Base-by-base conservation (phyloP, 2,329 filamentous ascomycete species). In the Metarhizium robertsii region DNA sequence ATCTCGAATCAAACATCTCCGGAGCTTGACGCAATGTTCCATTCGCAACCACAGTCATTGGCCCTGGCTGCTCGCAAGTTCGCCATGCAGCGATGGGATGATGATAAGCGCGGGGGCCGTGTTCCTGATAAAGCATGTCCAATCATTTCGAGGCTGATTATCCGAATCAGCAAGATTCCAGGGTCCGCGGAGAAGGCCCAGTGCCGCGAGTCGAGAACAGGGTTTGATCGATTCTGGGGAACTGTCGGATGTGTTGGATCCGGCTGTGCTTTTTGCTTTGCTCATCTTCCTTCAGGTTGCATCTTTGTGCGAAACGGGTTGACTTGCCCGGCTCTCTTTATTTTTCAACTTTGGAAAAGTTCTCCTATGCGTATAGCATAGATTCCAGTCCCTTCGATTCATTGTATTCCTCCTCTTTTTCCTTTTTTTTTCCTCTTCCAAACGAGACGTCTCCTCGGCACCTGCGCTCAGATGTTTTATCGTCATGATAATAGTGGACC, bases 151-250 rank as follows among this genome's bases (percentile, higher is more conserved):
- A 11, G 16, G 42, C 18, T 16, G 43, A 36, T 49, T 52, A 43
- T 55, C 53, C 45, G 34, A 40, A 43, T 49, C 45, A 53, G 45
- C 52, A 25, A 40, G 20, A 14, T 2, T 18, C 5, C 7, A 47
- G 50, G 4, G 18, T 11, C 54, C 54, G 54, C 54, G 54, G 54
- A 55, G 54, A 55, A 52, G 43, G 32, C 4, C 14, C 20, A 30
- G 8, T 40, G 29, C n/a, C 53, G 38, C 40, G n/a, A 46, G 8
- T 14, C 18, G 32, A 11, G 34, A 13, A 3, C 20, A 29, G 8
- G 38, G 50, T 34, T 34, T 11, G 38, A 25, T 46, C 18, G n/a
- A 46, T 7, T 46, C 43, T 18, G 40, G 40, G 40, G 40, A 18
- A 18, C 6, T 34, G 32, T 34, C 32, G 32, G 7, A 34, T 7